Evolutionary conservation across 2,329 filamentous ascomycete genomes (phyloP).

Genomic region (Monilinia vaccinii-corymbosi): DNA sequence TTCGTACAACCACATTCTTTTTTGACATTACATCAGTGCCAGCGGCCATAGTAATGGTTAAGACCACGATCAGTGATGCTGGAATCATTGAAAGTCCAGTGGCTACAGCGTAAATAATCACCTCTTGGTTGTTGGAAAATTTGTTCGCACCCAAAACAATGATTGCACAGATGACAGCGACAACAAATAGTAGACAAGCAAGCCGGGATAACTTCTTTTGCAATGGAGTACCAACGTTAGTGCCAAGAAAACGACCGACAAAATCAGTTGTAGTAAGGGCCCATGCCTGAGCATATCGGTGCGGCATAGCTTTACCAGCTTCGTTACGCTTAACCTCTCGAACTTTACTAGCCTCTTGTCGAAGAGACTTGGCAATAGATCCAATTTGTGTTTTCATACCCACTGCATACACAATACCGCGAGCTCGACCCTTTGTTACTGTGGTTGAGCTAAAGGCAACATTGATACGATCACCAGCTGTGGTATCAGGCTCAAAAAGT

Average conservation of each 20-base stretch:
- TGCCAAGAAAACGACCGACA: constrained; percentile 51
- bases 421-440: constrained; percentile 52
- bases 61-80: constrained; percentile 52
- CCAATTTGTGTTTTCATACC: constrained; percentile 55
- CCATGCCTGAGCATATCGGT: constrained; percentile 35
- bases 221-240: constrained; percentile 58
- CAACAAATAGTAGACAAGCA: constrained; percentile 51
- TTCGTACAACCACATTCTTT: constrained; percentile 48
- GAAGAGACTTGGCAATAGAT: constrained; percentile 52
- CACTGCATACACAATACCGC: constrained; percentile 50
- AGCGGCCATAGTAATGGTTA: constrained; percentile 59
- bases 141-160: constrained; percentile 54
- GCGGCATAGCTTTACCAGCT: constrained; percentile 39
- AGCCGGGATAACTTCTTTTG: constrained; percentile 57
- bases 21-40: constrained; percentile 50
- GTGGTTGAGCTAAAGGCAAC: constrained; percentile 53
- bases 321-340: constrained; percentile 40
- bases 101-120: constrained; percentile 55
- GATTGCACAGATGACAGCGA: constrained; percentile 56
- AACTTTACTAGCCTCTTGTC: constrained; percentile 39
- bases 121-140: constrained; percentile 41
- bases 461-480: constrained; percentile 52
- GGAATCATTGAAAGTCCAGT: constrained; percentile 53
- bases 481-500: constrained; percentile 42
- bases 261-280: constrained; percentile 42